A percentile compares a stretch with the other conserved stretches of the same genome.
Evolutionary conservation across 331 rosid species (phyloP).

Genomic region (Quercus tomentella): DNA sequence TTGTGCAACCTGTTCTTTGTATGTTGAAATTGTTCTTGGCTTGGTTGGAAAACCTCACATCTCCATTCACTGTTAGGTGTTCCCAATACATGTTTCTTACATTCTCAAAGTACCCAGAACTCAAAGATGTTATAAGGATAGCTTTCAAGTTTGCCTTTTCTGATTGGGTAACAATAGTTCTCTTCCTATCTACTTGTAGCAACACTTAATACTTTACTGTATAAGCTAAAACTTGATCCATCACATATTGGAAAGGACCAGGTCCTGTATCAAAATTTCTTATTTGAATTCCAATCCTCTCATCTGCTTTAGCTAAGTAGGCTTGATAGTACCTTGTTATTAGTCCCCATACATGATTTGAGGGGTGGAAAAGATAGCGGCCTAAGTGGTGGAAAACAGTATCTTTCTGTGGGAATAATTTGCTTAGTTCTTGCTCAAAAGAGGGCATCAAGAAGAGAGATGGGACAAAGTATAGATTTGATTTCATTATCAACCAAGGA

Average conservation of each 20-base stretch:
- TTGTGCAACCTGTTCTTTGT: conserved; percentile 42
- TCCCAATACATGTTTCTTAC: conserved; percentile 54
- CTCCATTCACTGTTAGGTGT: conserved; percentile 46
- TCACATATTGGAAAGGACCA: conserved; percentile 50
- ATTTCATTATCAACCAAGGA: conserved; percentile 54
- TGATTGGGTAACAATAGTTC: conserved; percentile 8
- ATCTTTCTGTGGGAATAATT: conserved; percentile 50
- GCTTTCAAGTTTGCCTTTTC: conserved; percentile 37
- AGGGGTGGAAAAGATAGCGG: conserved; percentile 65
- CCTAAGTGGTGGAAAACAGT: conserved; percentile 65
- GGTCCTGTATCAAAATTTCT: conserved; percentile 41
- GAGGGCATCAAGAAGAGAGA: conserved; percentile 63
- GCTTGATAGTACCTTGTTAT: conserved; percentile 51
- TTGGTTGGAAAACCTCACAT: conserved; percentile 52
- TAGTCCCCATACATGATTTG: conserved; percentile 69
- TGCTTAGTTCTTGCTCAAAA: conserved; percentile 50
- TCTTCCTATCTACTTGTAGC: conserved; percentile 36
- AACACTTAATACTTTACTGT: conserved; percentile 42
- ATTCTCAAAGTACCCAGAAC: conserved; percentile 43
- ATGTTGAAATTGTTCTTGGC: conserved; percentile 57
- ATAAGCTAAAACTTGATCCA: conserved; percentile 61
- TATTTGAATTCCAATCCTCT: conserved; percentile 62
- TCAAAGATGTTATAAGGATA: conserved; percentile 51
- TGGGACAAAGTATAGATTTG: conserved; percentile 64
- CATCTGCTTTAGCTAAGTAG: conserved; percentile 52